Evolutionary conservation across 441 rosid genomes (phyloP).

Genomic region (Cnidoscolus chayamansa): DNA sequence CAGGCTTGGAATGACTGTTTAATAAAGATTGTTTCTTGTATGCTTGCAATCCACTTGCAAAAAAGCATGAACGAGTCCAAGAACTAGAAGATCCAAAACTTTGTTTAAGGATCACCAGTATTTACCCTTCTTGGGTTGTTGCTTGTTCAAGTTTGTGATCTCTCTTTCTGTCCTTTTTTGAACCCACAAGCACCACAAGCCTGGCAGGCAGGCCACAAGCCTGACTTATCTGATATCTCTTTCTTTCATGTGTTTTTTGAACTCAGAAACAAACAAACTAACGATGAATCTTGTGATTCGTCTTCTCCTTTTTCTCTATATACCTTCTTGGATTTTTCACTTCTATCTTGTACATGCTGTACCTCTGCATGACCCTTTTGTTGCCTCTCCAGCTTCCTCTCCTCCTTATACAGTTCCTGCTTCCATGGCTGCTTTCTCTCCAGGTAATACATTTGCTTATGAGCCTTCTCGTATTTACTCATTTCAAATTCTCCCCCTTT

Average conservation of each 20-base stretch:
- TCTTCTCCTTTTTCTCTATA: conserved; percentile 34
- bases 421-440: conserved; percentile 57
- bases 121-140: neutral
- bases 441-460: conserved; percentile 41
- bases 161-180: conserved; percentile 18
- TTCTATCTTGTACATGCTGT: conserved; percentile 27
- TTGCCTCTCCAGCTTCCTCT: conserved; percentile 31
- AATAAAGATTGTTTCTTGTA: neutral
- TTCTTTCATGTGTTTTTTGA: conserved; percentile 35
- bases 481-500: too few species aligned
- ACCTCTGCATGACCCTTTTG: conserved; percentile 25
- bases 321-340: conserved; percentile 36
- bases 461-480: neutral
- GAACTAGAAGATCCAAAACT: conserved; percentile 19
- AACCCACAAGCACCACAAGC: conserved; percentile 11
- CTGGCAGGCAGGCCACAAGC: conserved; percentile 1
- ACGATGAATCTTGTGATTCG: conserved; percentile 44
- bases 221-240: conserved; percentile 23
- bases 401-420: conserved; percentile 42
- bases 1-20: neutral
- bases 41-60: neutral
- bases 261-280: conserved; percentile 4
- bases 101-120: neutral
- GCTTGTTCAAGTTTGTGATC: conserved; percentile 6
- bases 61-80: neutral